These are phyloP conservation scores for Lonicera japonica DNA, from an alignment of 129 eudicot species.

Conservation along the genomic window DNA sequence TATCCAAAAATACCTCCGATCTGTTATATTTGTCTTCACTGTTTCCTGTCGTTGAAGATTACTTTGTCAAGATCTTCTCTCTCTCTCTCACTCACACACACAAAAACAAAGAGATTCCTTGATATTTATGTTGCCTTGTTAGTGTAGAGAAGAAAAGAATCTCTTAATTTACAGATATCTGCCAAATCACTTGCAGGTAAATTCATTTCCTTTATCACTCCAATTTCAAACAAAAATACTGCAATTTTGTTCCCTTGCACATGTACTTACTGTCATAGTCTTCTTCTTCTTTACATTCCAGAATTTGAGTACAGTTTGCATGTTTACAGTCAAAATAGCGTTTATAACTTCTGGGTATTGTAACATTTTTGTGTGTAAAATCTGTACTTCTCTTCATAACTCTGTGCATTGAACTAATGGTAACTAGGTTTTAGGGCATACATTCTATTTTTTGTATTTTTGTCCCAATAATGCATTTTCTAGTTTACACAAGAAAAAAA, in stretches of 20 bases:
- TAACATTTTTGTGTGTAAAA: background rate
- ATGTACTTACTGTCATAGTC: background rate
- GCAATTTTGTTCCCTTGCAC: background rate
- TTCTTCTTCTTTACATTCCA: background rate
- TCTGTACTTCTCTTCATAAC: background rate
- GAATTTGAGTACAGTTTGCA: background rate
- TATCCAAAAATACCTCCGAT: background rate
- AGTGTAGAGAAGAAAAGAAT: background rate
- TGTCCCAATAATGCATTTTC: background rate
- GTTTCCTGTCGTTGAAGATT: conserved; percentile 9
- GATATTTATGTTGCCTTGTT: conserved; percentile 3
- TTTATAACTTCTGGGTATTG: background rate
- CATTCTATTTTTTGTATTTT: background rate
- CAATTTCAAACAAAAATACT: background rate
- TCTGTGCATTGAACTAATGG: background rate
- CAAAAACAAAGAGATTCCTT: no score
- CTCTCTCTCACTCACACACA: background rate
- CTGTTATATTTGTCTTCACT: background rate
- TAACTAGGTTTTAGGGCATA: background rate
- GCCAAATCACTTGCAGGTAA: conserved; percentile 13
- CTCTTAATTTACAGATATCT: conserved; percentile 6
- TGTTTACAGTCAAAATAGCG: background rate
- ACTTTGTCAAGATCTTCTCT: conserved; percentile 14
- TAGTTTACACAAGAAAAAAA: background rate
- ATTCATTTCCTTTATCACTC: background rate